Base-by-base conservation (phyloP, 768 basidiomycete genomes). In the Mrakia frigida region DNA sequence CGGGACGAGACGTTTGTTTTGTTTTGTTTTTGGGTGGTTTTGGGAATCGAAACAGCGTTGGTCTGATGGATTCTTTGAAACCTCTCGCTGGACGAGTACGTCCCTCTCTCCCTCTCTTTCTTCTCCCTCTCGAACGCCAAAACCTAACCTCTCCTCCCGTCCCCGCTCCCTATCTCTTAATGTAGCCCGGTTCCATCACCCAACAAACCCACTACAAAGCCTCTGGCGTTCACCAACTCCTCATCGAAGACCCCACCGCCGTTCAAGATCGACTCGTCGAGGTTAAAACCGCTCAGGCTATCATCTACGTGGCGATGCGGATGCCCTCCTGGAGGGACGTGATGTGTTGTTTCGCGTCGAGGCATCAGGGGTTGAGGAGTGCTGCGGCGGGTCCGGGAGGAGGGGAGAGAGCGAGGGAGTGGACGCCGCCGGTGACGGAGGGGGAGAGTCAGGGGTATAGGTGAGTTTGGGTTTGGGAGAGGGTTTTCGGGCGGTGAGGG, bases 291-390 rank as follows among this genome's bases (percentile, higher is more conserved):
- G 65, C 39, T 1, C 65, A 68, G 10, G 23, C 35, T 5, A 25
- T 68, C 56, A 56, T 56, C 56, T 56, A 28, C 25, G 56, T 56
- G 4, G 25, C 56, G 4, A 28, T 56, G 56, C n/a, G 56, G n/a
- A 25, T n/a, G 56, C 28, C 56, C 25, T 56, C 25, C 9, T 56
- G 56, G 56, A 56, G 56, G n/a, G 56, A 56, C n/a, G 56, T 68
- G 14, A 68, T 68, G 65, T 68, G 65, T 37, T 68, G 65, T 14
- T 68, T 68, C 37, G 65, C 65, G 7, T 39, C 65, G 35, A 35
- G 65, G 18, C 65, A 68, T 39, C 65, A 68, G 23, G 65, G 18
- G 13, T 37, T 68, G 25, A 35, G 65, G 35, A 35, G 65, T 21
- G 65, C 65, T 21, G 65, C 65, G 13, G 65, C 18, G 13, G 10